These are phyloP conservation scores for Backusella parvicylindrica DNA, from an alignment of 192 early-diverging fungal species.

Conservation along the genomic window DNA sequence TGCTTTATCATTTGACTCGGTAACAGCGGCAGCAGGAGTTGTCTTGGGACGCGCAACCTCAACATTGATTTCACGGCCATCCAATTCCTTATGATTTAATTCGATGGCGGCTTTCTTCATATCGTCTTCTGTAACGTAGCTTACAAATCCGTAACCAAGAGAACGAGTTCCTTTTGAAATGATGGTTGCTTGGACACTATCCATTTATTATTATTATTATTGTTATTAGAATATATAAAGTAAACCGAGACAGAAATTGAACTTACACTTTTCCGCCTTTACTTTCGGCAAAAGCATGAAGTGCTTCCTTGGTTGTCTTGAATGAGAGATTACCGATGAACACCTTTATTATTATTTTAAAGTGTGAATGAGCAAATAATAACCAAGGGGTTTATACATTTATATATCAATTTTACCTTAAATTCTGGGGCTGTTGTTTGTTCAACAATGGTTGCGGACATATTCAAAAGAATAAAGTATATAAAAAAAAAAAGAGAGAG, in stretches of 20 bases:
- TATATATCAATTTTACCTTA: no score
- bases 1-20: background rate
- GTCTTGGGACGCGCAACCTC: conserved; percentile 76
- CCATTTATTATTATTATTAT: background rate
- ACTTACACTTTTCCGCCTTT: conserved; percentile 75
- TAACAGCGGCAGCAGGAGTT: background rate
- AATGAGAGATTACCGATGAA: conserved; percentile 97
- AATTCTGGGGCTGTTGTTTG: background rate
- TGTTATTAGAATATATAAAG: background rate
- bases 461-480: background rate
- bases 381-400: no score
- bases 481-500: background rate
- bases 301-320: conserved; percentile 76
- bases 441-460: background rate
- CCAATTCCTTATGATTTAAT: conserved; percentile 80
- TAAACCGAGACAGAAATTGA: background rate
- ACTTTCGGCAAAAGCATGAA: conserved; percentile 70
- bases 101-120: conserved; percentile 69
- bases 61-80: conserved; percentile 87
- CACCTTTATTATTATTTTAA: no score
- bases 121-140: conserved; percentile 68
- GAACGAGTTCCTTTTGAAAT: conserved; percentile 80
- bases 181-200: conserved; percentile 70
- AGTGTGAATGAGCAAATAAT: background rate
- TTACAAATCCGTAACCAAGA: conserved; percentile 93